These are phyloP conservation scores for Diddensiella transvaalensis DNA, from an alignment of 805 yeast genomes.

Conservation along the genomic window DNA sequence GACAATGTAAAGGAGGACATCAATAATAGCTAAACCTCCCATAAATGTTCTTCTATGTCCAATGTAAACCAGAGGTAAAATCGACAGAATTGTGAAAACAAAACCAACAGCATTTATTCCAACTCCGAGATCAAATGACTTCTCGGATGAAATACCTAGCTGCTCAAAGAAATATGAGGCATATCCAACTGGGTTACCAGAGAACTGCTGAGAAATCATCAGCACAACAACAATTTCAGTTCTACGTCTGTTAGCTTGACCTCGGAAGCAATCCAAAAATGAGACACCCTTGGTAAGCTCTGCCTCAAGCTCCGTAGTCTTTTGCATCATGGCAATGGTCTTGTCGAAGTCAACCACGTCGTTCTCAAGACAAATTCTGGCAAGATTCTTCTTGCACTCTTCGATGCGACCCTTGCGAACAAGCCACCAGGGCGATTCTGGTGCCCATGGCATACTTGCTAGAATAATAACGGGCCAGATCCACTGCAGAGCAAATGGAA, in stretches of 20 bases:
- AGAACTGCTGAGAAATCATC: background rate
- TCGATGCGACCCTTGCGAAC: constrained; percentile 39
- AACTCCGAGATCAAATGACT: constrained; percentile 40
- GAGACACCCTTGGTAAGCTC: constrained; percentile 9
- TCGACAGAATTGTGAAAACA: constrained; percentile 35
- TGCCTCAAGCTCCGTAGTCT: constrained; percentile 36
- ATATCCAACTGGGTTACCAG: constrained; percentile 9
- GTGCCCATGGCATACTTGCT: constrained; percentile 41
- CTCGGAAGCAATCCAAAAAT: constrained; percentile 11
- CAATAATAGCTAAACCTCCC: constrained; percentile 36
- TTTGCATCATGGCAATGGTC: constrained; percentile 12
- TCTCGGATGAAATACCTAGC: constrained; percentile 30
- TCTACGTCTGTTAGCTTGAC: constrained; percentile 5
- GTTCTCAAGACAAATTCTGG: constrained; percentile 41
- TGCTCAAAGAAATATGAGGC: constrained; percentile 49
- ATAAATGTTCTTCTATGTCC: constrained; percentile 22
- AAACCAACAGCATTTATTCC: constrained; percentile 45
- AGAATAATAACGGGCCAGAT: constrained; percentile 50
- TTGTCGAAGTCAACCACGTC: constrained; percentile 25
- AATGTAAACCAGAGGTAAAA: constrained; percentile 16
- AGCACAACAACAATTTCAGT: background rate
- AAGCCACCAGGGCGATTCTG: constrained; percentile 57
- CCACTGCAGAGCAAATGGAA: constrained; percentile 60
- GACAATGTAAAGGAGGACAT: constrained; percentile 38
- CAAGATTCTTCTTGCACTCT: constrained; percentile 42